Evolutionary conservation across 208 protist genomes (phyloP).

Genomic region (Crithidia fasciculata): DNA sequence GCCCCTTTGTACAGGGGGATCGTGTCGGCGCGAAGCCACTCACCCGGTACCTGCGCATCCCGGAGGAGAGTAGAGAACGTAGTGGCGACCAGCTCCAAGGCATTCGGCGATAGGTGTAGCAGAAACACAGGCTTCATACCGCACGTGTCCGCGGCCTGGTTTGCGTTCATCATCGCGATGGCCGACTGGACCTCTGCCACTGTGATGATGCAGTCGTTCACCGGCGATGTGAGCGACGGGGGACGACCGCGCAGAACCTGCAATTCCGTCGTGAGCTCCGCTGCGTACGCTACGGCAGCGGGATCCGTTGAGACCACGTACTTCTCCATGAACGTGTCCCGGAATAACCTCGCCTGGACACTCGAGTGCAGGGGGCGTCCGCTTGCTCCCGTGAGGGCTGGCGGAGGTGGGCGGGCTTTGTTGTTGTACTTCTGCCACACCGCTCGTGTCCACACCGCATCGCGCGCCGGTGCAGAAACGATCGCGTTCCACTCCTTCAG

Average conservation of each 20-base stretch:
- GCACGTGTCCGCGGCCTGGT: slow-evolving; percentile 1
- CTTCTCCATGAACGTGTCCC: not conserved
- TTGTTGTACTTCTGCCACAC: not conserved
- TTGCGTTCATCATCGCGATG: not conserved
- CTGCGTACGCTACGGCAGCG: not conserved
- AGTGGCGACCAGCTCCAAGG: not conserved
- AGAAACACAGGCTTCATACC: slow-evolving; percentile 5
- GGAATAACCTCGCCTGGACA: not conserved
- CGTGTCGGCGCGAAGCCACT: not conserved
- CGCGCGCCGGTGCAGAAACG: no score
- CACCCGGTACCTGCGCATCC: not conserved
- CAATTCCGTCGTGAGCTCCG: not conserved
- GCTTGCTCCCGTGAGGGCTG: not conserved
- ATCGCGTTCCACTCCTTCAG: no score
- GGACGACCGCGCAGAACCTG: not conserved
- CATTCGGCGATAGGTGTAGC: not conserved
- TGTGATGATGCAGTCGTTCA: not conserved
- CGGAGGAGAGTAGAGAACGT: slow-evolving; percentile 2
- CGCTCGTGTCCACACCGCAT: not conserved
- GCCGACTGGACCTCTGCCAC: not conserved
- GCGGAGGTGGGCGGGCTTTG: not conserved
- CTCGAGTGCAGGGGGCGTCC: not conserved
- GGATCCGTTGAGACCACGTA: not conserved
- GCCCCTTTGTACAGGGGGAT: slow-evolving; percentile 6
- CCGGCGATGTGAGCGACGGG: not conserved